Evolutionary conservation across 2,329 filamentous ascomycete species (phyloP).

Genomic region (Ustulina deusta): DNA sequence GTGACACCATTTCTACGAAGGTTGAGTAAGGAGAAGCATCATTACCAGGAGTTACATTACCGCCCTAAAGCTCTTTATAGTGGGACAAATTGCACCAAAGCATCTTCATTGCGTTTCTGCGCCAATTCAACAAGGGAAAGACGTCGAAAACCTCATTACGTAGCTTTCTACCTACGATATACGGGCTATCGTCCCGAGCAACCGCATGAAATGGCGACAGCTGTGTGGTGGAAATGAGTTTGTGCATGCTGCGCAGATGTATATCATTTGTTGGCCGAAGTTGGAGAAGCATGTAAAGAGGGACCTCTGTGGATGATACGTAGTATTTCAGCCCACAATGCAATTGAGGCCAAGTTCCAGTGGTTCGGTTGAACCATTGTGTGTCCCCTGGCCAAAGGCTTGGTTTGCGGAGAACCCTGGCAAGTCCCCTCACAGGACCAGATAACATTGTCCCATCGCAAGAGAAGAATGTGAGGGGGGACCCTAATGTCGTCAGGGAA

Average conservation of each 20-base stretch:
- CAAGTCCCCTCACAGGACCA: background rate
- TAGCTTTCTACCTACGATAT: constrained; percentile 16
- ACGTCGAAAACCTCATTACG: constrained; percentile 5
- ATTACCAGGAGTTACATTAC: background rate
- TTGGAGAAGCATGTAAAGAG: constrained; percentile 18
- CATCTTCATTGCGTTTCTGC: background rate
- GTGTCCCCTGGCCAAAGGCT: background rate
- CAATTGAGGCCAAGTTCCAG: constrained; percentile 14
- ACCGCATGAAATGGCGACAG: constrained; percentile 21
- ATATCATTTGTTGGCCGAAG: background rate
- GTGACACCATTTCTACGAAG: constrained; percentile 25
- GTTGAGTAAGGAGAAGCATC: constrained; percentile 1
- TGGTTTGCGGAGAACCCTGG: constrained; percentile 32
- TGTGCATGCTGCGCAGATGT: constrained; percentile 22
- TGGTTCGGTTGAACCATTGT: constrained; percentile 22
- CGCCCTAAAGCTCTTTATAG: constrained; percentile 8
- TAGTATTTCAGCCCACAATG: constrained; percentile 7
- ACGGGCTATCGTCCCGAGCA: constrained; percentile 32
- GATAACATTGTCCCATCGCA: constrained; percentile 2
- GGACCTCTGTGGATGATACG: constrained; percentile 2
- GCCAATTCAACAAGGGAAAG: background rate
- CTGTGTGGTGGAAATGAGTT: constrained; percentile 38
- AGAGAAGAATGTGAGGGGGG: background rate
- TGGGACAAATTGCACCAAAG: background rate
- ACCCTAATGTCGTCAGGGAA: background rate